Evolutionary conservation across 148 eudicot genomes (phyloP), one percentile per base, ranked within the genome.

Genomic region (Pharnaceum exiguum): DNA sequence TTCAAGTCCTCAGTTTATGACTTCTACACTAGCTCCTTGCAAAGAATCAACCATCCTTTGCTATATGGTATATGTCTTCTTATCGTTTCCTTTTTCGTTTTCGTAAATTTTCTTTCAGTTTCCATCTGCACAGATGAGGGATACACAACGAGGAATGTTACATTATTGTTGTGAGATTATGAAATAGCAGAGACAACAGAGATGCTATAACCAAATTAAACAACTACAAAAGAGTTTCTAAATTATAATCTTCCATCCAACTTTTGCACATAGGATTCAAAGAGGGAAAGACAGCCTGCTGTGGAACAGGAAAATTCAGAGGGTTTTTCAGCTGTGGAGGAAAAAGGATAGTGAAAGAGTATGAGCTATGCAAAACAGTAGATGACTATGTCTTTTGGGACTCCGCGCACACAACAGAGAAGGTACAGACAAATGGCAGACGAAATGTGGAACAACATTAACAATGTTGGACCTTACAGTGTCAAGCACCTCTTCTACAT

Each of bases 271-370:
- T 30, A 75, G 79, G 70, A 10, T 70, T 75, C 65, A 60, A 44
- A 44, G 71, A 65, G 25, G 62, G 68, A 15, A 50, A 61, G 28
- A 45, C 38, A 8, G 77, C 81, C 23, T 76, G 81, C 19, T 76
- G 77, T 61, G 81, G 81, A 11, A 72, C 57, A 12, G 81, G 81
- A 10, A 15, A 40, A 3, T 76, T 43, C 38, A 60, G 65, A n/a
- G 71, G 70, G 3, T 45, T 36, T 4, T 75, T 71, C 32, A 62
- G 65, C 0, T 75, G 79, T 37, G 31, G 12, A 57, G 33, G 27
- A 19, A 19, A n/a, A 55, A 5, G 4, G 11, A 23, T 5, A 59
- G 44, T 40, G 7, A 56, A 38, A 58, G 68, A 60, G 10, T 82
- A 42, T 36, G 51, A 79, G 12, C 31, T 72, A 42, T 72, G 77